Conservation (phyloP, 2,329 filamentous ascomycete genomes). For the Trichoderma asperellum region DNA sequence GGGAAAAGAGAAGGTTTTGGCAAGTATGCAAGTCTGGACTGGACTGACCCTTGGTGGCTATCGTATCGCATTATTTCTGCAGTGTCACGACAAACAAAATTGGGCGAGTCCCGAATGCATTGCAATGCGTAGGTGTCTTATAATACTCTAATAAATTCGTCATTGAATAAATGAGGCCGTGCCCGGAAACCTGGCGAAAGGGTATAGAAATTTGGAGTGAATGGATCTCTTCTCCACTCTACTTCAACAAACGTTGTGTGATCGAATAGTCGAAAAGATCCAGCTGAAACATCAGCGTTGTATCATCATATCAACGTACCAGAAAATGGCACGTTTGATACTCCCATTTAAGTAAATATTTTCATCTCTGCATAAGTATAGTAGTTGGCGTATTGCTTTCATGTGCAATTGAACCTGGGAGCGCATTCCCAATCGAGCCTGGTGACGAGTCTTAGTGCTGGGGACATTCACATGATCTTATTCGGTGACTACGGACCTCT, state of each 20-base stretch:
- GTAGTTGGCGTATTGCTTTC: neutral
- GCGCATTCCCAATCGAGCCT: neutral
- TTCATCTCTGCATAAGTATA: neutral
- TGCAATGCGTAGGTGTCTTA: neutral
- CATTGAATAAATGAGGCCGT: neutral
- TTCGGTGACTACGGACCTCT: neutral
- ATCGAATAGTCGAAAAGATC: neutral
- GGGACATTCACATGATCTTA: neutral
- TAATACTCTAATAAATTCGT: neutral
- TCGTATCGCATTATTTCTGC: neutral
- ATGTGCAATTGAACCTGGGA: neutral
- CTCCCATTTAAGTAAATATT: neutral
- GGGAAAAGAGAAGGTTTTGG: neutral
- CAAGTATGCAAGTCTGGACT: neutral
- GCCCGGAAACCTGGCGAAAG: neutral
- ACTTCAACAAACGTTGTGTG: neutral
- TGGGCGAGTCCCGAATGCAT: neutral
- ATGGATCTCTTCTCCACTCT: neutral
- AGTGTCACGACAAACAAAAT: neutral
- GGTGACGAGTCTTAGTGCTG: neutral
- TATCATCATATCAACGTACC: neutral
- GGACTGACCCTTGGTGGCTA: neutral
- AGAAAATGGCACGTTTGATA: neutral
- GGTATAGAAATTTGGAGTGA: neutral
- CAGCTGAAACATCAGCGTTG: neutral